These are phyloP conservation scores for Saccharomyces hybrid DNA, from an alignment of 1,139 yeast species.

Conservation along the genomic window DNA sequence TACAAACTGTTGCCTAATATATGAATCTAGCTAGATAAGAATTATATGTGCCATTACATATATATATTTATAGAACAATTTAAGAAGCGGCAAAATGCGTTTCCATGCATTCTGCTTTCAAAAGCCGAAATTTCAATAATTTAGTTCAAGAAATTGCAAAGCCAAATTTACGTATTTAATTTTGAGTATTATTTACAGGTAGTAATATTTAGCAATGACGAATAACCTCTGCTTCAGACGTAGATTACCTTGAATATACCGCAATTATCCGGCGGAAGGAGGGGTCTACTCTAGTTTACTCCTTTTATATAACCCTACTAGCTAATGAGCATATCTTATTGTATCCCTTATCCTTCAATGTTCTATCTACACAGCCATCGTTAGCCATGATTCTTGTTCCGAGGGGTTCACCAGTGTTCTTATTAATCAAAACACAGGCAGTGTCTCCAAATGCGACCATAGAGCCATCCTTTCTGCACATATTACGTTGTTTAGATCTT, in stretches of 20 bases:
- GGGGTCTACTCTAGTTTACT: too few relatives aligned
- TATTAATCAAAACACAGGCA: constrained; percentile 91
- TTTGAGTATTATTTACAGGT: not conserved
- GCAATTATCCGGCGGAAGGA: not conserved
- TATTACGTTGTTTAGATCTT: constrained; percentile 80
- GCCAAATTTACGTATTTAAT: not conserved
- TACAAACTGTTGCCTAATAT: constrained; percentile 38
- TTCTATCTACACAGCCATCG: constrained; percentile 74
- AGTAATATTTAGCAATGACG: not conserved
- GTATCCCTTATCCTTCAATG: constrained; percentile 74
- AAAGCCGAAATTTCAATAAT: too few relatives aligned
- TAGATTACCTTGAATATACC: not conserved
- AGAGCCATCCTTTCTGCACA: constrained; percentile 76
- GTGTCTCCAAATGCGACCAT: constrained; percentile 87
- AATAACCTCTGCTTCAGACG: not conserved
- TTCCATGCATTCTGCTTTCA: too few relatives aligned
- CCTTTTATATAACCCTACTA: constrained; percentile 25
- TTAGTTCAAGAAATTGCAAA: not conserved
- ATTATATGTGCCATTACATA: too few relatives aligned
- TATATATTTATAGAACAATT: not conserved
- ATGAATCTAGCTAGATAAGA: constrained; percentile 1
- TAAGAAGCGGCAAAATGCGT: too few relatives aligned
- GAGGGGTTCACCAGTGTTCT: constrained; percentile 80
- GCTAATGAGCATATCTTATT: constrained; percentile 88
- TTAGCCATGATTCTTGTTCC: constrained; percentile 85